Conservation (phyloP, 108 stramenopile species). For the Pseudonitzschia delicatissima region DNA sequence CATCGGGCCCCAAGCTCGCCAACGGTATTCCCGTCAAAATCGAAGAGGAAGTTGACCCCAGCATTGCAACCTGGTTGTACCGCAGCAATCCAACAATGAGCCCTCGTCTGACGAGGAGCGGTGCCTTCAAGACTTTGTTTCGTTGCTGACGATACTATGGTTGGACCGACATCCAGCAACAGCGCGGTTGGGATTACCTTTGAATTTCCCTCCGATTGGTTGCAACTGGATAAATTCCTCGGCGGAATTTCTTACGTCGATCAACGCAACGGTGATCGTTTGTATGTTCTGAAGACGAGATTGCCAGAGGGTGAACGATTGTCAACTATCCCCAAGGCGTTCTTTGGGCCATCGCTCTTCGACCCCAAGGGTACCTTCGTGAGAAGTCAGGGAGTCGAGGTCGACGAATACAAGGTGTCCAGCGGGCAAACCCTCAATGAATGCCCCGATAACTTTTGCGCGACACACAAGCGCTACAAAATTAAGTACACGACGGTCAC, state of each 20-base stretch:
- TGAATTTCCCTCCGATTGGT: conserved; percentile 78
- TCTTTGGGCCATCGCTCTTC: conserved; percentile 57
- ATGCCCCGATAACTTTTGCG: conserved; percentile 14
- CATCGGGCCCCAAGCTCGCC: neutral
- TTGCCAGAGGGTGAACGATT: conserved; percentile 48
- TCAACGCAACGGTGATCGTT: conserved; percentile 76
- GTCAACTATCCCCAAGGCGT: conserved; percentile 44
- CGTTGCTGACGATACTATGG: conserved; percentile 31
- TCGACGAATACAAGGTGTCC: conserved; percentile 57
- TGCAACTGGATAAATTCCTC: conserved; percentile 59
- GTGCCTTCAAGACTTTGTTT: conserved; percentile 28
- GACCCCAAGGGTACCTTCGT: conserved; percentile 55
- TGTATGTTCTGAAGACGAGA: conserved; percentile 58
- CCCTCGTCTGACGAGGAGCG: conserved; percentile 19
- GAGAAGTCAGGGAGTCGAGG: conserved; percentile 46
- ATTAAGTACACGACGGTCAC: conserved; percentile 74
- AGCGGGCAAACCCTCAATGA: conserved; percentile 44
- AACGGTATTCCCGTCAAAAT: conserved; percentile 9
- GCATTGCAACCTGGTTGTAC: conserved; percentile 30
- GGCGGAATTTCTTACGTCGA: conserved; percentile 79
- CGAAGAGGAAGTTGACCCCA: conserved; percentile 1
- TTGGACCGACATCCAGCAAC: conserved; percentile 13
- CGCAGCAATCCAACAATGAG: conserved; percentile 27
- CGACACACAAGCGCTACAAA: conserved; percentile 44
- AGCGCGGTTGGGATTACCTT: conserved; percentile 27